Percentiles rank a stretch among this genome's conserved stretches.
Conservation (phyloP, 2,329 filamentous ascomycete species). For the Pseudonectria buxi region DNA sequence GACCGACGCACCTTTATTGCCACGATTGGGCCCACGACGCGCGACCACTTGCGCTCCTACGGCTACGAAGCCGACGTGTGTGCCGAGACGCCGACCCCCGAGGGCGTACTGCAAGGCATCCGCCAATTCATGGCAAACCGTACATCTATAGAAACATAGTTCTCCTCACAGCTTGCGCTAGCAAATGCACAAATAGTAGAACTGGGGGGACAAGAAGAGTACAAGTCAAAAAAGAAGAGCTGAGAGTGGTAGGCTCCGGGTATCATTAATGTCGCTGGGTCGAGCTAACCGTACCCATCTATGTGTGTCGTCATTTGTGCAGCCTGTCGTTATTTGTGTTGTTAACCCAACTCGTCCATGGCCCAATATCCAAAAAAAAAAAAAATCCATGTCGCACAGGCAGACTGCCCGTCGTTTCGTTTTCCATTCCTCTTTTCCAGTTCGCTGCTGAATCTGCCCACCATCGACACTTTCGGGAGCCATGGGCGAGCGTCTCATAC, state of each 20-base stretch:
- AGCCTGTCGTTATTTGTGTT: background rate
- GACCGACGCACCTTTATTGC: constrained; percentile 55
- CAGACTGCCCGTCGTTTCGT: no score
- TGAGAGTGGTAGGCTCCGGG: constrained; percentile 21
- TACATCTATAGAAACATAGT: no score
- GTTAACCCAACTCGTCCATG: background rate
- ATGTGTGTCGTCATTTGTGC: no score
- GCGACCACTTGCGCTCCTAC: constrained; percentile 64
- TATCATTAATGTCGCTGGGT: constrained; percentile 15
- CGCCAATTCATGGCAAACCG: constrained; percentile 20
- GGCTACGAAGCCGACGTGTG: constrained; percentile 69
- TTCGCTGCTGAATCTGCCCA: background rate
- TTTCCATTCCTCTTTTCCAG: background rate
- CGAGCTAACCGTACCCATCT: background rate
- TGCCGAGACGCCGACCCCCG: constrained; percentile 72
- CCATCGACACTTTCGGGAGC: background rate
- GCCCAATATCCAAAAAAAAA: no score
- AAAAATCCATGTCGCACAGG: no score
- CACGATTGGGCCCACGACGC: constrained; percentile 91
- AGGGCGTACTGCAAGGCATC: constrained; percentile 69
- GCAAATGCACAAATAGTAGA: background rate
- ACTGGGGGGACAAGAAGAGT: constrained; percentile 1
- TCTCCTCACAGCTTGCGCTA: no score
- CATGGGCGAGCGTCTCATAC: constrained; percentile 19
- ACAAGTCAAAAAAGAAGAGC: constrained; percentile 14